These are phyloP conservation scores for Nemania sp. DNA, from an alignment of 2,329 filamentous ascomycete genomes.

Conservation along the genomic window DNA sequence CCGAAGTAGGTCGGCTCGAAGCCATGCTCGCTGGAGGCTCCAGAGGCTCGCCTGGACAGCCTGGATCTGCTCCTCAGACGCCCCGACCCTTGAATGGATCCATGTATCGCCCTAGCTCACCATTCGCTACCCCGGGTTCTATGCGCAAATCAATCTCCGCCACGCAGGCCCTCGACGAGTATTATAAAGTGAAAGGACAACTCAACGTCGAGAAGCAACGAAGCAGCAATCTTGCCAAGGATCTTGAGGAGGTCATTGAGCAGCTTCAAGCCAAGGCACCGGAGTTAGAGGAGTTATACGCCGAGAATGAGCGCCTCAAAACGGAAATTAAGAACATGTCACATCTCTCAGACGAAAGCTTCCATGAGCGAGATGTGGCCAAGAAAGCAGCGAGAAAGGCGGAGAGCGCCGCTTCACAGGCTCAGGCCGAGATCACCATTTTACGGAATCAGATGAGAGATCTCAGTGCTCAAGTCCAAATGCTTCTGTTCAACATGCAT, in stretches of 20 bases:
- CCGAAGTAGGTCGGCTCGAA: slow-evolving; percentile 57
- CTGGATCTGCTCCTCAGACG: slow-evolving; percentile 61
- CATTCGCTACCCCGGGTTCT: slow-evolving; percentile 64
- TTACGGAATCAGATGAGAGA: slow-evolving; percentile 86
- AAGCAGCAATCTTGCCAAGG: slow-evolving; percentile 72
- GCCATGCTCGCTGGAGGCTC: slow-evolving; percentile 50
- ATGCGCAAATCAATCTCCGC: slow-evolving; percentile 62
- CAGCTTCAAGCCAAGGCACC: slow-evolving; percentile 85
- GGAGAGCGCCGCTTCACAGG: slow-evolving; percentile 68
- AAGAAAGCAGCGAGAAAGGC: slow-evolving; percentile 78
- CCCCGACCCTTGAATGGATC: slow-evolving; percentile 61
- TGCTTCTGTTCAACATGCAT: slow-evolving; percentile 85
- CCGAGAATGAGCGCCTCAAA: slow-evolving; percentile 79
- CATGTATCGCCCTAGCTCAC: slow-evolving; percentile 58
- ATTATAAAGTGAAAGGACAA: slow-evolving; percentile 70
- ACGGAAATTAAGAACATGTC: slow-evolving; percentile 84
- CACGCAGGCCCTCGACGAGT: slow-evolving; percentile 65
- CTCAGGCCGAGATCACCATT: slow-evolving; percentile 72
- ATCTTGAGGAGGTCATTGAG: slow-evolving; percentile 83
- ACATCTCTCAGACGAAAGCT: slow-evolving; percentile 78
- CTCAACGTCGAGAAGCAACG: slow-evolving; percentile 74
- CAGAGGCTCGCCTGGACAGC: slow-evolving; percentile 42
- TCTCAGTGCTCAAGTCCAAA: slow-evolving; percentile 85
- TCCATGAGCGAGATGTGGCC: slow-evolving; percentile 76
- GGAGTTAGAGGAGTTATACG: slow-evolving; percentile 82